Evolutionary conservation across 164 flowering plant genomes (phyloP), one percentile per base, ranked within the genome.

Genomic region (Saururus chinensis): DNA sequence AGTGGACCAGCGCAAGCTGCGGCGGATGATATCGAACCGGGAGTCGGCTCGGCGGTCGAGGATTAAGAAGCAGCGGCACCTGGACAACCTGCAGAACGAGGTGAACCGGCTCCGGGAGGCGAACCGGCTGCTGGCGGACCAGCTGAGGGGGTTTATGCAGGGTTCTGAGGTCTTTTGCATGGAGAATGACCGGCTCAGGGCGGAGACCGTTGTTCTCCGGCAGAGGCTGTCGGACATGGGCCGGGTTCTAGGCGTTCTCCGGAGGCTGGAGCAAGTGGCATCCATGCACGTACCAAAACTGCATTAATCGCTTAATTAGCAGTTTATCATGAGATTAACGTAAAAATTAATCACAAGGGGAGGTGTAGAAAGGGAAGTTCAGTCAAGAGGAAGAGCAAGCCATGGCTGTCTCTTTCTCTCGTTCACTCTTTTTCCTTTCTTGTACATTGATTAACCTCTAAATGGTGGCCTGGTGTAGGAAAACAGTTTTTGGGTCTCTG

Each of bases 21-120:
- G 49, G 11, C 49, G 49, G 17, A 45, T 45, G 49, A 45, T 45
- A 45, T 45, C 49, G 49, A 45, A 45, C 79, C 82, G 95, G 71
- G 92, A 86, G 48, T 90, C 97, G 45, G 97, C 54, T 62, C 51
- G 87, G 73, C 70, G 95, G 71, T 66, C 59, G 9, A 75, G 97
- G 19, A 77, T 84, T 86, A 70, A 90, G 17, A 90, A 87, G 65
- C 86, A 84, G 19, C 11, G 17, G 62, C 23, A 52, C 14, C 23
- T 56, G 73, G 6, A 24, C 41, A 14, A 48, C 60, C 19, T 84
- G 83, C 64, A 93, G 86, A 55, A 72, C 85, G 42, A 90, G 77
- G 75, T 60, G 53, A 48, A 73, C 79, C 74, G 76, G 97, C 72
- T 86, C 17, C 69, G 68, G 60, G n/a, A 64, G 0, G 81, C 75